Percentiles rank a stretch among this genome's conserved stretches.
Conservation (phyloP, 768 basidiomycete species). For the Hypholoma sublateritium region DNA sequence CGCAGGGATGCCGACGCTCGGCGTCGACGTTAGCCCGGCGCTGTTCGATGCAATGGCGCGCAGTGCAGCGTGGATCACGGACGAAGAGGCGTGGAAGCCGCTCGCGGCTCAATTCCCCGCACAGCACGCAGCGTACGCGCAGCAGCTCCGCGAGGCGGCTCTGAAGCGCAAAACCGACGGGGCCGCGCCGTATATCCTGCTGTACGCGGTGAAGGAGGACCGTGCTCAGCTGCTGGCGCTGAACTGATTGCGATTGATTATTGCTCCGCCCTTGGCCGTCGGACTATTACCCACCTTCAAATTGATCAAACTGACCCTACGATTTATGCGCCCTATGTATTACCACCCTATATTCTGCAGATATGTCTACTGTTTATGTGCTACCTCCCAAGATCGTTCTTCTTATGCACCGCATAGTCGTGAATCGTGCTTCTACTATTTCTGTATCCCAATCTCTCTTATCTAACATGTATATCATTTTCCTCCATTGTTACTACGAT, state of each 20-base stretch:
- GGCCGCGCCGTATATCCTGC: constrained; percentile 51
- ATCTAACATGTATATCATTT: too few relatives aligned
- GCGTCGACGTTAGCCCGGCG: constrained; percentile 60
- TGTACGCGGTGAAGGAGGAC: constrained; percentile 72
- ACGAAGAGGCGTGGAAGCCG: constrained; percentile 74
- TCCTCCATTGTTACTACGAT: too few relatives aligned
- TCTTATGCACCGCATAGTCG: too few relatives aligned
- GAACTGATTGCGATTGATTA: neutral
- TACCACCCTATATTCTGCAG: too few relatives aligned
- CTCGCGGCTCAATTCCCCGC: constrained; percentile 55
- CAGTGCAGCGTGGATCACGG: constrained; percentile 62
- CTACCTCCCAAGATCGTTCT: too few relatives aligned
- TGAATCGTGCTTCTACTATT: too few relatives aligned
- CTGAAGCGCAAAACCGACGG: constrained; percentile 64
- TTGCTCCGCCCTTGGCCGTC: too few relatives aligned
- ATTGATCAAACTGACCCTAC: too few relatives aligned
- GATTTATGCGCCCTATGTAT: too few relatives aligned
- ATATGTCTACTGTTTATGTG: too few relatives aligned
- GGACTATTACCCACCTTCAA: too few relatives aligned
- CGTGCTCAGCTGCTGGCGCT: constrained; percentile 54
- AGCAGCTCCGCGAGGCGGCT: constrained; percentile 67
- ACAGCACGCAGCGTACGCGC: constrained; percentile 59
- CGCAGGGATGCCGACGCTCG: constrained; percentile 65
- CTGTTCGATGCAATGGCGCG: constrained; percentile 65
- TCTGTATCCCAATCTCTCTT: too few relatives aligned